Evolutionary conservation across 2,329 filamentous ascomycete species (phyloP).

Genomic region (Colletotrichum tabaci): DNA sequence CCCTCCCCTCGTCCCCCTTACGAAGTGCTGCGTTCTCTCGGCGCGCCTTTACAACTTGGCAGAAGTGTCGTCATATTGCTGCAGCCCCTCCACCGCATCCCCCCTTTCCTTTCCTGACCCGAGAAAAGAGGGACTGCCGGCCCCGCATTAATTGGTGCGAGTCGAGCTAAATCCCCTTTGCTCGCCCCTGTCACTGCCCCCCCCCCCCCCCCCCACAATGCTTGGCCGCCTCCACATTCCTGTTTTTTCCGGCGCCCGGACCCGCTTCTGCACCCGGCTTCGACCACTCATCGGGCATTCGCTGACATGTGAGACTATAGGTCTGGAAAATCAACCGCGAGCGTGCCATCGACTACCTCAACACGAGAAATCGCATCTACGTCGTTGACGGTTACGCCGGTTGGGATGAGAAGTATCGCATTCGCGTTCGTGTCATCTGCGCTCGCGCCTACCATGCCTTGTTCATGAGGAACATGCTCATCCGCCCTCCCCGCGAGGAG

Average conservation of each 20-base stretch:
- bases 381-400: constrained; percentile 97
- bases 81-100: constrained; percentile 8
- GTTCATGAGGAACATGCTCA: constrained; percentile 99
- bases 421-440: constrained; percentile 97
- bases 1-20: neutral
- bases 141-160: constrained; percentile 28
- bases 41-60: neutral
- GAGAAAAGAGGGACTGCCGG: constrained; percentile 15
- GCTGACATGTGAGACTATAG: constrained; percentile 62
- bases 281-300: neutral
- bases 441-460: constrained; percentile 99
- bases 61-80: constrained; percentile 36
- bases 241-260: constrained; percentile 23
- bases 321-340: constrained; percentile 99
- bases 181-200: neutral
- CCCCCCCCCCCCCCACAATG: neutral
- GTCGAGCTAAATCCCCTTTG: constrained; percentile 27
- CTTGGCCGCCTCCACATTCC: constrained; percentile 5
- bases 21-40: neutral
- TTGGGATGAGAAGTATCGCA: constrained; percentile 98
- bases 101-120: neutral
- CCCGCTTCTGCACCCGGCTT: constrained; percentile 1
- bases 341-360: constrained; percentile 98
- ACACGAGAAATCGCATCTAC: constrained; percentile 98
- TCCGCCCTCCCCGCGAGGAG: constrained; percentile 91